Evolutionary conservation across 352 stramenopile genomes (phyloP).

Genomic region (Phytophthora europaea): DNA sequence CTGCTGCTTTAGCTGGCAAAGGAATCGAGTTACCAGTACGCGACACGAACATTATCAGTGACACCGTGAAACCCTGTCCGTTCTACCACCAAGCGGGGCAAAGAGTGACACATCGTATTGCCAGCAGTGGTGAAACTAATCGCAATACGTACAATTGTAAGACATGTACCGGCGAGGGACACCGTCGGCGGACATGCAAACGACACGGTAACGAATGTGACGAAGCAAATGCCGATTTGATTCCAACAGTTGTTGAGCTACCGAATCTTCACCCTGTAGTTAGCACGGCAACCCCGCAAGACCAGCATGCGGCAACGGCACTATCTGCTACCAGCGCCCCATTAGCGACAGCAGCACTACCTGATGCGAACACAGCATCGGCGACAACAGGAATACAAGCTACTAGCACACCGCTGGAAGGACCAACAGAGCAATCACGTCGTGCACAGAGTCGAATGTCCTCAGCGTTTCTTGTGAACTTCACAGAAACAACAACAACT

Average conservation of each 20-base stretch:
- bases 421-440: no score
- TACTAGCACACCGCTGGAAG: no score
- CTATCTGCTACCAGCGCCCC: no score
- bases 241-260: background rate
- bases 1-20: background rate
- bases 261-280: background rate
- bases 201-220: background rate
- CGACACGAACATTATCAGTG: background rate
- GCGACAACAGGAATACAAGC: no score
- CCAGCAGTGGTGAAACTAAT: background rate
- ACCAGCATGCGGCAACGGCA: no score
- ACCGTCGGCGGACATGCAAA: background rate
- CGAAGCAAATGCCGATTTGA: background rate
- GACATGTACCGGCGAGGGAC: background rate
- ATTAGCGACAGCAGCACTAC: no score
- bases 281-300: no score
- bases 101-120: background rate
- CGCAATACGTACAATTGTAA: background rate
- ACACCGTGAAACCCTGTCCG: background rate
- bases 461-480: no score
- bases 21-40: background rate
- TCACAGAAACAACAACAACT: no score
- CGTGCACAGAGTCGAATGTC: no score
- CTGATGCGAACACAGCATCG: no score
- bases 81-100: background rate